A percentile compares a stretch with the other conserved stretches of the same genome.
Evolutionary conservation across 176 grass and related monocot genomes (phyloP).

Genomic region (Bothriochloa decipiens): DNA sequence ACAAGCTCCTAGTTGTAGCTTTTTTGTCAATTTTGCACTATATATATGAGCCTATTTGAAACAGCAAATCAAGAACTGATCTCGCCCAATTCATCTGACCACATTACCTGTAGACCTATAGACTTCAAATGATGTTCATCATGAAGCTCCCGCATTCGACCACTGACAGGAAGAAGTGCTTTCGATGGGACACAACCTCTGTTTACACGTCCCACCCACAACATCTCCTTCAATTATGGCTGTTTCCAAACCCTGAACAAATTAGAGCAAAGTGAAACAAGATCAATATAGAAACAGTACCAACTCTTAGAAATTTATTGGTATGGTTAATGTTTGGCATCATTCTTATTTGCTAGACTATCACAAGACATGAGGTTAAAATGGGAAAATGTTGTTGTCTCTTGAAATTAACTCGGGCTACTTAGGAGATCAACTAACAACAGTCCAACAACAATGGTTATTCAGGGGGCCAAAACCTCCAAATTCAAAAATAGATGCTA

Average conservation of each 20-base stretch:
- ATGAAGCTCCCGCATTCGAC: slow-evolving; percentile 87
- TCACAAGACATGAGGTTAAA: background rate
- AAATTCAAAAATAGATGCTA: too few species aligned
- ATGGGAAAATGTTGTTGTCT: background rate
- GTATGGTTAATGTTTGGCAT: background rate
- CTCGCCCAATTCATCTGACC: background rate
- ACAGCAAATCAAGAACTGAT: background rate
- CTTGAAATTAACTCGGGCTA: background rate
- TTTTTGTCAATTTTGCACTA: background rate
- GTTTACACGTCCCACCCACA: slow-evolving; percentile 92
- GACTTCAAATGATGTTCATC: slow-evolving; percentile 95
- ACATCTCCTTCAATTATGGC: slow-evolving; percentile 88
- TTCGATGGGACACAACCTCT: slow-evolving; percentile 94
- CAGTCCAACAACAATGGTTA: slow-evolving; percentile 3
- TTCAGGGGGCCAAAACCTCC: background rate
- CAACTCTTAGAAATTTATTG: background rate
- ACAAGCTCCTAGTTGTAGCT: background rate
- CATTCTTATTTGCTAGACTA: slow-evolving; percentile 8
- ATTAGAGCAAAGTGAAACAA: background rate
- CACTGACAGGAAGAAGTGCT: slow-evolving; percentile 94
- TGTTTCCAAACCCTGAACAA: slow-evolving; percentile 82
- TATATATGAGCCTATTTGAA: background rate
- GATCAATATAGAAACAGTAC: background rate
- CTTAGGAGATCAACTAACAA: background rate
- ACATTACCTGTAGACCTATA: slow-evolving; percentile 78